A percentile compares a stretch with the other conserved stretches of the same genome.
Conservation (phyloP, 2,329 filamentous ascomycete genomes). For the Xylaria sp. region DNA sequence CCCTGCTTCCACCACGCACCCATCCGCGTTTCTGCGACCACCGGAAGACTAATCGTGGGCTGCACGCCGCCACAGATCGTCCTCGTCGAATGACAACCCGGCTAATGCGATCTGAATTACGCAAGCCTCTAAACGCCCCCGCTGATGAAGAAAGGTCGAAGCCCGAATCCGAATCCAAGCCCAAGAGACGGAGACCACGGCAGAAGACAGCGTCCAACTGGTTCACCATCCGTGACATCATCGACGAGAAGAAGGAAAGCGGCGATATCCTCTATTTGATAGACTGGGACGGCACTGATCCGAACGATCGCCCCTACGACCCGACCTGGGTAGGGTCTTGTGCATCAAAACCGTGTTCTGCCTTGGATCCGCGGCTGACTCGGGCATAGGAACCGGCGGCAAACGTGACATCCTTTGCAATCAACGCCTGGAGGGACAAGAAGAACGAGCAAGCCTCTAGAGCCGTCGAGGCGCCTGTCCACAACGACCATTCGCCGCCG, state of each 20-base stretch:
- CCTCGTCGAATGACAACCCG: conserved; percentile 23
- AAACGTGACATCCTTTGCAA: conserved; percentile 35
- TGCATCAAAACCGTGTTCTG: background rate
- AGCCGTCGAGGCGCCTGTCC: conserved; percentile 13
- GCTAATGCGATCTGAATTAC: conserved; percentile 40
- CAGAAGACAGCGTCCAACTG: conserved; percentile 20
- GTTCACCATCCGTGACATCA: conserved; percentile 45
- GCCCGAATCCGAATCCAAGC: background rate
- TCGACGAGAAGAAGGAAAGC: conserved; percentile 43
- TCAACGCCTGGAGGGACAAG: conserved; percentile 35
- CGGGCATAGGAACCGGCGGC: conserved; percentile 34
- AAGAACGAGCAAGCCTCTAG: conserved; percentile 21
- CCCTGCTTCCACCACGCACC: background rate
- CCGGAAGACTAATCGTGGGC: conserved; percentile 32
- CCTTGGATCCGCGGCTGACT: conserved; percentile 16
- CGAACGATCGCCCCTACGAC: conserved; percentile 52
- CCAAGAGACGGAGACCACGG: conserved; percentile 25
- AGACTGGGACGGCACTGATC: conserved; percentile 60
- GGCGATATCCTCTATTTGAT: conserved; percentile 54
- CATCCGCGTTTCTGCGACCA: background rate
- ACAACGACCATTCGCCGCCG: background rate
- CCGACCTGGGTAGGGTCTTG: conserved; percentile 57
- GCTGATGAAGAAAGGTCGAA: too few relatives aligned
- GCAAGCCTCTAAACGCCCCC: conserved; percentile 16
- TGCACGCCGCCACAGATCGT: conserved; percentile 29